phyloP scores from a whole-genome alignment of 1,139 yeast species.

The Pichia cactophila region DNA sequence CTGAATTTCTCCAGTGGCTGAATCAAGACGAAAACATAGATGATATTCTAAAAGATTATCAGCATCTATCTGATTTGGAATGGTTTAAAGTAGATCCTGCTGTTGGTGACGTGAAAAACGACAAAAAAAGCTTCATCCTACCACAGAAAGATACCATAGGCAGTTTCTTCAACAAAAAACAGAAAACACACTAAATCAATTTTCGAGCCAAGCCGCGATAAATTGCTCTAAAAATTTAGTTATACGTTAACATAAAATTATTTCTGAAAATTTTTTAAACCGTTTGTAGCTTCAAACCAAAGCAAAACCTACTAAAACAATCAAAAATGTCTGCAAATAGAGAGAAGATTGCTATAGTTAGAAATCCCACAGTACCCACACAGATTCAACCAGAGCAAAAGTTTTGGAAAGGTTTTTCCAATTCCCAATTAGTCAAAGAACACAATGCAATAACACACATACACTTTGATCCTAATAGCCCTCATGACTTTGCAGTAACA shows the following conservation, averaged over 20 bases:
- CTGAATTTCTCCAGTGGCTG: constrained; percentile 59
- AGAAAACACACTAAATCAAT: not conserved
- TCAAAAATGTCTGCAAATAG: constrained; percentile 67
- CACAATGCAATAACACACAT: constrained; percentile 87
- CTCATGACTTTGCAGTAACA: constrained; percentile 91
- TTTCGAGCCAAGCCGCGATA: too few species aligned
- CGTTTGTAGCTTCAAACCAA: not conserved
- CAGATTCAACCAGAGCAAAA: constrained; percentile 91
- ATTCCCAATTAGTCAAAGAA: constrained; percentile 87
- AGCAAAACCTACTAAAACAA: not conserved
- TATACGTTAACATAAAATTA: too few species aligned
- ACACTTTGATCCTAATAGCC: constrained; percentile 76
- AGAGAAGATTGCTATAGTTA: constrained; percentile 58
- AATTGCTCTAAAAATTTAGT: too few species aligned
- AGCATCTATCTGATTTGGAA: constrained; percentile 35
- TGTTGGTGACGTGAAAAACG: constrained; percentile 56
- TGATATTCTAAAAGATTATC: constrained; percentile 27
- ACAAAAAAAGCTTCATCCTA: constrained; percentile 39
- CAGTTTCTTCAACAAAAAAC: not conserved
- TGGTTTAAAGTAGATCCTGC: constrained; percentile 51
- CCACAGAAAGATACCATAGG: constrained; percentile 28
- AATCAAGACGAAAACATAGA: constrained; percentile 26
- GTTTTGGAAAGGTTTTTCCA: constrained; percentile 83
- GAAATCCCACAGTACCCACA: constrained; percentile 72
- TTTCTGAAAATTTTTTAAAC: not conserved